These are phyloP conservation scores for Roridomyces roridus DNA, from an alignment of 768 basidiomycete species.

Conservation along the genomic window DNA sequence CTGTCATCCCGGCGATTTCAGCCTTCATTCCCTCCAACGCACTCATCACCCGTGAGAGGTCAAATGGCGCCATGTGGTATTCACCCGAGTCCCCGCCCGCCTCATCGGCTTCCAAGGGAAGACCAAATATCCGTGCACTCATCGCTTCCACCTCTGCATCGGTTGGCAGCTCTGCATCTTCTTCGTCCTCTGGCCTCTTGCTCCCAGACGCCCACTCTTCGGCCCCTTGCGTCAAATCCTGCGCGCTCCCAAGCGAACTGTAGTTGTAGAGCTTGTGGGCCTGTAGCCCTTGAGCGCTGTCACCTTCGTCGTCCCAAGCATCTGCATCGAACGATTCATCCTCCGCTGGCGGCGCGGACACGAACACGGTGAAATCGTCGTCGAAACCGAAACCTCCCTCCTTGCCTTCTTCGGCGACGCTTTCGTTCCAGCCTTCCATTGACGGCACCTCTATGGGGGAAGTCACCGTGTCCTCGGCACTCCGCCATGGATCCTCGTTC, in stretches of 20 bases:
- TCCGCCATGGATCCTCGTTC: slow-evolving; percentile 52
- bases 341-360: slow-evolving; percentile 57
- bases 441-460: slow-evolving; percentile 30
- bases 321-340: slow-evolving; percentile 25
- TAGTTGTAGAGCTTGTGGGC: slow-evolving; percentile 36
- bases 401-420: slow-evolving; percentile 8
- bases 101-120: neutral
- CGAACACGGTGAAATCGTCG: slow-evolving; percentile 81
- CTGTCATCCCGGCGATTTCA: slow-evolving; percentile 71
- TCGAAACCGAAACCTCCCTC: slow-evolving; percentile 54
- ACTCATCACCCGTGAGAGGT: slow-evolving; percentile 64
- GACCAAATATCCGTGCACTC: slow-evolving; percentile 58
- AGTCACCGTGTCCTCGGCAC: slow-evolving; percentile 29
- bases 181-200: slow-evolving; percentile 26
- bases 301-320: slow-evolving; percentile 12
- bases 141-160: slow-evolving; percentile 55
- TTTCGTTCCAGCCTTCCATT: slow-evolving; percentile 7
- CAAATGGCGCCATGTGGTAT: slow-evolving; percentile 56
- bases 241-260: slow-evolving; percentile 61
- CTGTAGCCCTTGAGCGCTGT: neutral
- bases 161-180: slow-evolving; percentile 52
- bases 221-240: slow-evolving; percentile 53
- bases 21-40: slow-evolving; percentile 74
- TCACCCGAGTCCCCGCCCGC: too few relatives aligned
- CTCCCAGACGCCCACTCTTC: slow-evolving; percentile 20